These are phyloP conservation scores for Rhizopogon sp. DNA, from an alignment of 768 basidiomycete genomes.

Conservation along the genomic window DNA sequence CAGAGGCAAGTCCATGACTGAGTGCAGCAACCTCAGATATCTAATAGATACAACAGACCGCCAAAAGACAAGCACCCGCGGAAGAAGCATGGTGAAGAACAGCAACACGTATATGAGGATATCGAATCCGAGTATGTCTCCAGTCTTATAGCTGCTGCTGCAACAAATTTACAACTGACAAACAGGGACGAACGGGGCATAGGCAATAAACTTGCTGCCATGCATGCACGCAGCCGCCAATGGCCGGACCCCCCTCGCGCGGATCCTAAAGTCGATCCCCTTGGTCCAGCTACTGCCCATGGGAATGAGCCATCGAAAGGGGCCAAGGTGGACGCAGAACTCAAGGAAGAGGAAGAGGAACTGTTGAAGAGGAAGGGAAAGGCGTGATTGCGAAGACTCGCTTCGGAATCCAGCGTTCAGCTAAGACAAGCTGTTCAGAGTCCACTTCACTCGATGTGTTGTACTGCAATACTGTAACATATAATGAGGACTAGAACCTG, in stretches of 20 bases:
- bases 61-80: constrained; percentile 18
- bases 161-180: not conserved
- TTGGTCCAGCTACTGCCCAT: constrained; percentile 45
- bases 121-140: constrained; percentile 36
- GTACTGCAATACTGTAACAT: not conserved
- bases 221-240: constrained; percentile 27
- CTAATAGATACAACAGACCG: constrained; percentile 10
- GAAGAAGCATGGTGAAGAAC: constrained; percentile 27
- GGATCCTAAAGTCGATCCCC: constrained; percentile 37
- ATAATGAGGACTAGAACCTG: not conserved
- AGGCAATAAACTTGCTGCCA: constrained; percentile 32
- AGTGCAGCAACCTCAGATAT: constrained; percentile 2
- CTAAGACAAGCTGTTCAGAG: not conserved
- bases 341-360: constrained; percentile 49
- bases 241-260: constrained; percentile 20
- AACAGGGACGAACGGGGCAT: constrained; percentile 41
- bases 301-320: constrained; percentile 55
- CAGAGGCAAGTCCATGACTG: constrained; percentile 34
- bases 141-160: not conserved
- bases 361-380: constrained; percentile 39
- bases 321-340: constrained; percentile 52
- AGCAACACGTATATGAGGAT: constrained; percentile 32
- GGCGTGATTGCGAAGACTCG: constrained; percentile 9
- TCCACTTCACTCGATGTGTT: not conserved
- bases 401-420: not conserved